phyloP scores from a whole-genome alignment of 768 basidiomycete genomes.

The Megacollybia marginata region DNA sequence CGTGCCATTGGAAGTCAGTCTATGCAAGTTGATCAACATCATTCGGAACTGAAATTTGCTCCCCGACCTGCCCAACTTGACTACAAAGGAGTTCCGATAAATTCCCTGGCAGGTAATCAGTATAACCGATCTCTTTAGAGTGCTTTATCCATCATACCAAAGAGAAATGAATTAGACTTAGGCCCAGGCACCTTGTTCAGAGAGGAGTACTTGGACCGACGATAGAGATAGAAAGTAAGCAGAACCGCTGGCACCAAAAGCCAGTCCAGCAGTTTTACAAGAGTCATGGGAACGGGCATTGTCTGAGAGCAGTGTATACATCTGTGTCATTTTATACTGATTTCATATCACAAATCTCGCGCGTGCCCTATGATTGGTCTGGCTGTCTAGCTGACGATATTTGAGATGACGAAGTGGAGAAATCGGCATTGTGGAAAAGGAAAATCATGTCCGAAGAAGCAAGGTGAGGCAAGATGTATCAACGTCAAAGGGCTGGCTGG shows the following conservation, averaged over 20 bases:
- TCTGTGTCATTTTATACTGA: no score
- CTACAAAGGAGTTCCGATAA: conserved; percentile 1
- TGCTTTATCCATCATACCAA: background rate
- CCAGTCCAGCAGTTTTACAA: background rate
- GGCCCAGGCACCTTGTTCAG: background rate
- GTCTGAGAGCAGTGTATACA: no score
- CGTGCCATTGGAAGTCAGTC: conserved; percentile 4
- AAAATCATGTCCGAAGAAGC: no score
- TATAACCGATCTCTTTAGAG: background rate
- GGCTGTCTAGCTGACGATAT: no score
- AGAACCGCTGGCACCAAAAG: background rate
- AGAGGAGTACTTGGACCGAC: background rate
- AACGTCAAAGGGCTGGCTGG: no score
- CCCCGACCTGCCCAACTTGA: conserved; percentile 4
- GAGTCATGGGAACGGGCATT: no score
- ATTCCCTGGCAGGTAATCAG: conserved; percentile 1
- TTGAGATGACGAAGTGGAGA: no score
- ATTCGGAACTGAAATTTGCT: background rate
- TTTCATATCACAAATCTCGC: no score
- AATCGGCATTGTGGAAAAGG: no score
- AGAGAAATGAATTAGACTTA: background rate
- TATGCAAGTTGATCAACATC: background rate
- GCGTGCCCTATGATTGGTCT: no score
- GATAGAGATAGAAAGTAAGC: background rate
- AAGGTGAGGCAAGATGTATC: no score